Evolutionary conservation across 2,329 filamentous ascomycete genomes (phyloP).

Genomic region (Xylariales sp.): DNA sequence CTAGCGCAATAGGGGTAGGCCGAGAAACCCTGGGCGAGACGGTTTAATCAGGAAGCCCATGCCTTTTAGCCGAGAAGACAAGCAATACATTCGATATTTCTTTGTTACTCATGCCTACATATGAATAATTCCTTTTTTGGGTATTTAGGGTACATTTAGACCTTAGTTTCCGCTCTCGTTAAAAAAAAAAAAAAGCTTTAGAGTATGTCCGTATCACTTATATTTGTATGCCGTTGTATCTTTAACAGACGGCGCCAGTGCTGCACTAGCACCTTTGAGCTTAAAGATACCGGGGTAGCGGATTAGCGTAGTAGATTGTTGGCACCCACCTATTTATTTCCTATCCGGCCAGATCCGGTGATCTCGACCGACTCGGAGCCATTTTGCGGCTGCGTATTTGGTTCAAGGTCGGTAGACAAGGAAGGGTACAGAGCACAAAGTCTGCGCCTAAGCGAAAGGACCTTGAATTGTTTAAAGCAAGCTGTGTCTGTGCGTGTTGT

Average conservation of each 20-base stretch:
- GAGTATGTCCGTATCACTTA: no score
- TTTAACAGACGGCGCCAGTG: no score
- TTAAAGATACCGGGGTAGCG: background rate
- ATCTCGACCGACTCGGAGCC: conserved; percentile 3
- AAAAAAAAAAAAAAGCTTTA: no score
- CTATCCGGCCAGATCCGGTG: conserved; percentile 12
- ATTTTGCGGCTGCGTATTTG: background rate
- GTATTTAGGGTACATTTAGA: background rate
- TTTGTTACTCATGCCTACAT: background rate
- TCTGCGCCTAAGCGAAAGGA: conserved; percentile 2
- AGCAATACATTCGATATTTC: background rate
- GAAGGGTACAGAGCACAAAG: conserved; percentile 13
- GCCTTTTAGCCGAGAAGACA: background rate
- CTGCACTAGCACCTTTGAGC: background rate
- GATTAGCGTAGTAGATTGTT: background rate
- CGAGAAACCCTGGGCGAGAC: background rate
- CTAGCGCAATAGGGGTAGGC: background rate
- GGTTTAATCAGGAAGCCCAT: background rate
- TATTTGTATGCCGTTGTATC: no score
- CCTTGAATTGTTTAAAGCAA: background rate
- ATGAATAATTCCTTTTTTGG: background rate
- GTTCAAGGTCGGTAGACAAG: background rate
- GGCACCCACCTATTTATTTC: background rate
- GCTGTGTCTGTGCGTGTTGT: conserved; percentile 1
- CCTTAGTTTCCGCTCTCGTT: background rate